Evolutionary conservation across 2,329 filamentous ascomycete genomes (phyloP), one percentile per base, ranked within the genome.

Genomic region (Ambrosiella xylebori): DNA sequence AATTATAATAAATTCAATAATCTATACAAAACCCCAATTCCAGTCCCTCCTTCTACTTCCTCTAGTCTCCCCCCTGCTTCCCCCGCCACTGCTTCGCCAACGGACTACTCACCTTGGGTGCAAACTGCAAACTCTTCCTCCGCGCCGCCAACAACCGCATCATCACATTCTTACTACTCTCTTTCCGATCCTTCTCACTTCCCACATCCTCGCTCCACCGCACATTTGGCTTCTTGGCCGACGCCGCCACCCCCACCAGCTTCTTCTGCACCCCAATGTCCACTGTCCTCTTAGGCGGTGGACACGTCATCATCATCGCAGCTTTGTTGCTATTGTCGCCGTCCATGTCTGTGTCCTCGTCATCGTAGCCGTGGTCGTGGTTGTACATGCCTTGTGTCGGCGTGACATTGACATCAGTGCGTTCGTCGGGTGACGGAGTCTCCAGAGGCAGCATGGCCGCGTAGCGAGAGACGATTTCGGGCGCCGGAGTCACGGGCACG

Each of bases 71-170:
- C 13, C 45, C 54, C 4, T 27, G 27, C 37, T 52, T 51, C 61
- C 63, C 70, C 49, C 66, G 69, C 78, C 78, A 81, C 35, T 75
- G 71, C 64, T 74, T 79, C 35, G 80, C 76, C 63, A 90, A 70
- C 1, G 86, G 86, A 68, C 86, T 90, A 15, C 78, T 82, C 59
- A 88, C 72, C 70, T 85, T 85, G 37, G 86, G 86, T 38, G 84
- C 84, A 71, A 83, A 88, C 65, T 87, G 84, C 68, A 88, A 67
- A 65, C 84, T 91, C 77, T 87, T 88, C 61, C 86, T 76, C 61
- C 85, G 75, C 0, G 85, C 85, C 9, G 83, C 81, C 75, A 86
- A 80, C 61, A 90, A 71, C 53, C 81, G 75, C 69, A 79, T 75
- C 61, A 81, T 71, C 58, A 85, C 73, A 17, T 71, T 72, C 64